Base-by-base conservation (phyloP, 495 filamentous ascomycete genomes). In the Pseudoneurospora amorphoporcata region DNA sequence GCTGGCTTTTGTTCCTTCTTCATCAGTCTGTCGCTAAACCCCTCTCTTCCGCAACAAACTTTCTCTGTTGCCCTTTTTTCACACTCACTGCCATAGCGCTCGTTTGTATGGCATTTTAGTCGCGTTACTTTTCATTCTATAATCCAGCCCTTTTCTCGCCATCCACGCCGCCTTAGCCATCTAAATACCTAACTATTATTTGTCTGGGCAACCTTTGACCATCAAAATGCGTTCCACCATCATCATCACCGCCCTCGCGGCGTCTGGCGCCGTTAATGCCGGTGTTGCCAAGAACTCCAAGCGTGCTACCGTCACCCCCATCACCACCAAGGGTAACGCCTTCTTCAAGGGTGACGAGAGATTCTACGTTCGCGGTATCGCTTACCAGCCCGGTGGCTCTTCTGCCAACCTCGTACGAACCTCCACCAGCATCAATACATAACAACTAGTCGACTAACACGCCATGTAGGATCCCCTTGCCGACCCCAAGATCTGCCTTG, bases 361-460 rank as follows among this genome's bases (percentile, higher is more conserved):
- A 74, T 99, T 97, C 88, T 98, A 97, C 83, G 89, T 99, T 71
- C 92, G 94, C 70, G 95, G 95, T 80, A 90, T 99, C 75, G 95
- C 97, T 85, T 98, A 97, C 83, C 94, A 97, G 82, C 94, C 94
- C 72, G 94, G 95, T 76, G 95, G 95, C 75, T 91, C 92, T 72
- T 76, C 71, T 8, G 79, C 69, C 42, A 77, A 80, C 71, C 29
- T 94, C 92, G 53, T 65, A 65, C 7, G 53, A 3, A 35, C 5
- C 14, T 14, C 53, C 12, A 19, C 14, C 29, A 53, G 0, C n/a
- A 8, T 61, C 19, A 35, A 35, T 5, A 8, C 7, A 8, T 4
- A 2, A 37, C 8, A 17, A 8, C 10, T 37, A 17, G 17, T 65
- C 5, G 23, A 35, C 19, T 43, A 43, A 43, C 69, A 70, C 23